These are phyloP conservation scores for Candolleomyces efflorescens DNA, from an alignment of 768 basidiomycete genomes.

Conservation along the genomic window DNA sequence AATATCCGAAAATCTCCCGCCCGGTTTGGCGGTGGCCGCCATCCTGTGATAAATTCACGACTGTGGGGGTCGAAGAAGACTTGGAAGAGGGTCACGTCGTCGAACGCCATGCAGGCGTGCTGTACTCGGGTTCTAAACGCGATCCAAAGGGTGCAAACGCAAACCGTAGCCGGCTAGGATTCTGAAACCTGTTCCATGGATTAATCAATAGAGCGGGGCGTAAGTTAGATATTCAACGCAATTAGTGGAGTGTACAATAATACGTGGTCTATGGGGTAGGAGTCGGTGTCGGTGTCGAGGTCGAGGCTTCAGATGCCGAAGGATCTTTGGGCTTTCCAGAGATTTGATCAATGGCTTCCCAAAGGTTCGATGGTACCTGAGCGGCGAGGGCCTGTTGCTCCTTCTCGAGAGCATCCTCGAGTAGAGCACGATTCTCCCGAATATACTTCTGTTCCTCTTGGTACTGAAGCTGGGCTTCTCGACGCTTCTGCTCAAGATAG, in stretches of 20 bases:
- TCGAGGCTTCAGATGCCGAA: constrained; percentile 54
- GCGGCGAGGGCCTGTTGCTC: constrained; percentile 36
- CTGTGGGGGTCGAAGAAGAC: not conserved
- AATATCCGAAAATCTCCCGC: not conserved
- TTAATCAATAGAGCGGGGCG: not conserved
- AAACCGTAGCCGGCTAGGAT: too few species aligned
- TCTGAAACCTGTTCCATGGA: not conserved
- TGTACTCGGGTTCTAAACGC: too few species aligned
- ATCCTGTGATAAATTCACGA: not conserved
- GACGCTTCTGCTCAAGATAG: constrained; percentile 50
- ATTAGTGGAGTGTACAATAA: not conserved
- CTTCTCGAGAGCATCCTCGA: constrained; percentile 22
- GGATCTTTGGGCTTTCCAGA: constrained; percentile 5
- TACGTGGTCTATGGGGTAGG: constrained; percentile 16
- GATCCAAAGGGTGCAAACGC: not conserved
- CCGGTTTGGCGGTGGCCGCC: not conserved
- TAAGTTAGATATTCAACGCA: not conserved
- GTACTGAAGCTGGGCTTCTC: constrained; percentile 48
- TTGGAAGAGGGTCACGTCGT: not conserved
- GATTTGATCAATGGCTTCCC: constrained; percentile 40
- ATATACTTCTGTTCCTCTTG: constrained; percentile 48
- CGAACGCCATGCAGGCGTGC: not conserved
- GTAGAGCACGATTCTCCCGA: constrained; percentile 30
- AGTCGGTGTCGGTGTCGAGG: constrained; percentile 24
- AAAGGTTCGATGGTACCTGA: constrained; percentile 42